Conservation (phyloP, 352 stramenopile genomes). For the Globisporangium yorkense region DNA sequence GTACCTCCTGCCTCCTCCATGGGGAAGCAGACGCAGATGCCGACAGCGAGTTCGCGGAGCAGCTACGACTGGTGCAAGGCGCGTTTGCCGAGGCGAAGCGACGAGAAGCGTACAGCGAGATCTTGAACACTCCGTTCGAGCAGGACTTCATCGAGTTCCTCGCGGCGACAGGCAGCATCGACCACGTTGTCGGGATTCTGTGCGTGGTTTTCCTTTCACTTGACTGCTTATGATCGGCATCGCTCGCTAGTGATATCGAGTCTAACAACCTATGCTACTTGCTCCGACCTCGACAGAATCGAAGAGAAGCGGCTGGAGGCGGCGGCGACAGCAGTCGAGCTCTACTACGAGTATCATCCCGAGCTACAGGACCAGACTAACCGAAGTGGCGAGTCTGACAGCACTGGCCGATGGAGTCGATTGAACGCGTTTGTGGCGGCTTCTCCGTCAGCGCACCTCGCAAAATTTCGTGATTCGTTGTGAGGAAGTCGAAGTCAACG, state of each 20-base stretch:
- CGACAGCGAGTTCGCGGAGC: constrained; percentile 22
- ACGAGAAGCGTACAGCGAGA: constrained; percentile 17
- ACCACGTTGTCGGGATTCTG: constrained; percentile 14
- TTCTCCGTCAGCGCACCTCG: constrained; percentile 16
- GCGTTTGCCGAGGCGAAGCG: constrained; percentile 30
- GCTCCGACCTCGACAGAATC: constrained; percentile 16
- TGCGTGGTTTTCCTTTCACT: constrained; percentile 6
- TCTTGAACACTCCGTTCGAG: constrained; percentile 35
- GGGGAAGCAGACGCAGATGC: constrained; percentile 2
- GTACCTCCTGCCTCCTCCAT: constrained; percentile 26
- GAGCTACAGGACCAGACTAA: neutral
- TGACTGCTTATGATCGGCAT: too few species aligned
- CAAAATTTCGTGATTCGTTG: constrained; percentile 12
- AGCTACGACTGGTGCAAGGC: constrained; percentile 31
- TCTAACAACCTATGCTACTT: constrained; percentile 1
- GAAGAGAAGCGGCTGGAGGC: constrained; percentile 31
- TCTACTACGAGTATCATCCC: constrained; percentile 35
- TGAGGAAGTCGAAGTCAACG: neutral
- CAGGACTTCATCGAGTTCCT: constrained; percentile 41
- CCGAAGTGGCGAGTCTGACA: neutral
- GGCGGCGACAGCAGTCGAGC: constrained; percentile 26
- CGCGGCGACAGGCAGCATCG: constrained; percentile 25
- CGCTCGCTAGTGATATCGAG: neutral
- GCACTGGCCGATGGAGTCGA: constrained; percentile 5
- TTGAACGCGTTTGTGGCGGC: constrained; percentile 18